Evolutionary conservation across 2,329 filamentous ascomycete species (phyloP).

Genomic region (Domatiomyces catenatus): DNA sequence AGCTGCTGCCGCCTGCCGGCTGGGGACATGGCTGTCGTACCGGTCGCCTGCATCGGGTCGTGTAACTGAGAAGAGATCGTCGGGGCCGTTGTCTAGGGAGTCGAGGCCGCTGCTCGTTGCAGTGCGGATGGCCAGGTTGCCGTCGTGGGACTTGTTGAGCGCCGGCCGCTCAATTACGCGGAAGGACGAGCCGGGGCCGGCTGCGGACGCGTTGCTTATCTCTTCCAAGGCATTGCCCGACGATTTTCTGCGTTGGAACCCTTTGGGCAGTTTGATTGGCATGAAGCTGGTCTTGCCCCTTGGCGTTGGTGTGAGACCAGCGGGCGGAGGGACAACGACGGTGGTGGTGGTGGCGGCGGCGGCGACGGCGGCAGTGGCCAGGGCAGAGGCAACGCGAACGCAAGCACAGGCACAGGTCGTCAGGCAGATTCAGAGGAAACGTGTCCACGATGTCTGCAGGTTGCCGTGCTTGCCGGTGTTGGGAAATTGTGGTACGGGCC

Average conservation of each 20-base stretch:
- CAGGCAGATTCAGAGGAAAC: not conserved
- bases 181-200: conserved; percentile 31
- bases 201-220: conserved; percentile 20
- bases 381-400: conserved; percentile 2
- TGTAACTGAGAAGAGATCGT: conserved; percentile 26
- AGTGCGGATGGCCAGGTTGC: not conserved
- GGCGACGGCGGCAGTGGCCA: not conserved
- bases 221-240: conserved; percentile 40
- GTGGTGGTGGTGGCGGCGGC: too few relatives aligned
- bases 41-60: conserved; percentile 23
- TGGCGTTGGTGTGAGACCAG: conserved; percentile 2
- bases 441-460: not conserved
- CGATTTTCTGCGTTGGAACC: conserved; percentile 39
- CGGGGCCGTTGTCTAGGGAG: conserved; percentile 16
- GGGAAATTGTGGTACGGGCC: too few relatives aligned
- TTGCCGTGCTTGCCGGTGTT: too few relatives aligned
- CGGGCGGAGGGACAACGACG: not conserved
- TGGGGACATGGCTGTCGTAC: conserved; percentile 18
- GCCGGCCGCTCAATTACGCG: conserved; percentile 38
- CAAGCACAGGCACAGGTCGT: not conserved
- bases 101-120: not conserved
- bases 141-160: conserved; percentile 29
- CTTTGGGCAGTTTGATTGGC: conserved; percentile 42
- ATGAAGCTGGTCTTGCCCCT: conserved; percentile 23
- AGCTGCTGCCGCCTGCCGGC: conserved; percentile 2